Evolutionary conservation across 495 filamentous ascomycete genomes (phyloP).

Genomic region (Letharia lupina): DNA sequence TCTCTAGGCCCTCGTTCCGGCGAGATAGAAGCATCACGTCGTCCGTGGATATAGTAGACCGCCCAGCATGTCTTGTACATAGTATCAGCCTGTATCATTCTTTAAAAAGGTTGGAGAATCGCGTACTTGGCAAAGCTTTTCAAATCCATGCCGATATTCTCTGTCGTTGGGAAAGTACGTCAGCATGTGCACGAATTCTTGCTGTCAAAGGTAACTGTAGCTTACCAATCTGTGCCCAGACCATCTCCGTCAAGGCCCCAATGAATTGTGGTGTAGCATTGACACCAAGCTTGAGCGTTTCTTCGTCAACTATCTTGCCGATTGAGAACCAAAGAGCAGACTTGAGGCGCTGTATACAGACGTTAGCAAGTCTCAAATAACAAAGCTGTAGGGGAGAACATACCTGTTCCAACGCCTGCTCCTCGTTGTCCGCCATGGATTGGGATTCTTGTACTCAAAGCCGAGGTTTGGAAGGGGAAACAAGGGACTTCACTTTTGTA

Average conservation of each 20-base stretch:
- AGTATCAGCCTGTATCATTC: background rate
- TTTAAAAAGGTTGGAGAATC: background rate
- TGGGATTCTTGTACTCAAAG: background rate
- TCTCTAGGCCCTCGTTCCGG: slow-evolving; percentile 74
- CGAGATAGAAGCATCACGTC: slow-evolving; percentile 83
- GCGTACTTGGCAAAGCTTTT: slow-evolving; percentile 67
- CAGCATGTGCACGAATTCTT: background rate
- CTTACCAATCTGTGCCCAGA: slow-evolving; percentile 81
- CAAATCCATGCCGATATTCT: slow-evolving; percentile 65
- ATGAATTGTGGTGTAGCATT: slow-evolving; percentile 96
- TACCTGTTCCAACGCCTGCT: slow-evolving; percentile 38
- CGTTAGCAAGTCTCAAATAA: background rate
- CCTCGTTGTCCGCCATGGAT: slow-evolving; percentile 35
- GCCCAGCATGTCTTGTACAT: slow-evolving; percentile 61
- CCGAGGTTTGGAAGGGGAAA: background rate
- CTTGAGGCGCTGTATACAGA: slow-evolving; percentile 63
- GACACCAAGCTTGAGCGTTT: slow-evolving; percentile 62
- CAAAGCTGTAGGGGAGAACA: background rate
- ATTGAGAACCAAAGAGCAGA: slow-evolving; percentile 86
- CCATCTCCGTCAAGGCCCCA: slow-evolving; percentile 80
- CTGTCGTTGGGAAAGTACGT: slow-evolving; percentile 33
- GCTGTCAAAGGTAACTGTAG: background rate
- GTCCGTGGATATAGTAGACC: slow-evolving; percentile 67
- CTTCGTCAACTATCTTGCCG: slow-evolving; percentile 83
- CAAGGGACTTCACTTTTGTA: background rate